Evolutionary conservation across 1,284 basidiomycete genomes (phyloP).

Genomic region (Moniliella sp.): DNA sequence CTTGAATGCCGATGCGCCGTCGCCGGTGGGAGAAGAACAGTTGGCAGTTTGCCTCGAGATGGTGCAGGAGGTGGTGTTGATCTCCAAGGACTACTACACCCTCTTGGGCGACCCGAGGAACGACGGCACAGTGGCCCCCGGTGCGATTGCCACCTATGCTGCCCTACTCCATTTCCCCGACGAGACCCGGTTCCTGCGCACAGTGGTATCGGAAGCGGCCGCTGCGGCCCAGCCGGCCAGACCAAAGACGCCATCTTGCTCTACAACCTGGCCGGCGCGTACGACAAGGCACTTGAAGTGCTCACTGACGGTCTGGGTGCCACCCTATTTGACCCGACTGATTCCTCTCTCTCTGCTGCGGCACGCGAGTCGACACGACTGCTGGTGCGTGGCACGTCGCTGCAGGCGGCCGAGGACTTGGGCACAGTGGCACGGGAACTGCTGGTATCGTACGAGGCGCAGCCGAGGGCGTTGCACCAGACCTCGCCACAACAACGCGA

Average conservation of each 20-base stretch:
- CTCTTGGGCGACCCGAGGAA: conserved; percentile 66
- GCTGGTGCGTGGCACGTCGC: too few species aligned
- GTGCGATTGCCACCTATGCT: too few species aligned
- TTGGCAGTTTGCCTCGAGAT: conserved; percentile 65
- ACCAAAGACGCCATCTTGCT: conserved; percentile 77
- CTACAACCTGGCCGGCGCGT: conserved; percentile 81
- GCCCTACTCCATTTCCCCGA: conserved; percentile 54
- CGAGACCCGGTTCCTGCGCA: conserved; percentile 53
- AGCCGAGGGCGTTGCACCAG: conserved; percentile 31
- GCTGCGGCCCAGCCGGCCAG: conserved; percentile 47
- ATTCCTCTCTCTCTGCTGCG: too few species aligned
- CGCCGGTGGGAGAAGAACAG: conserved; percentile 54
- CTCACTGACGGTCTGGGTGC: conserved; percentile 75
- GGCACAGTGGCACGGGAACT: conserved; percentile 63
- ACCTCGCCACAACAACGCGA: conserved; percentile 55
- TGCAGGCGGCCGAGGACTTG: conserved; percentile 48
- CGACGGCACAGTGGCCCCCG: conserved; percentile 52
- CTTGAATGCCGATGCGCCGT: conserved; percentile 47
- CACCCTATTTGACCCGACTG: conserved; percentile 19
- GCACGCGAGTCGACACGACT: too few species aligned
- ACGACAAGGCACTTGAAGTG: conserved; percentile 63
- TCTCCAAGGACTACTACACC: conserved; percentile 52
- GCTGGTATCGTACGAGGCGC: conserved; percentile 61
- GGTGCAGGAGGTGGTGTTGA: conserved; percentile 63
- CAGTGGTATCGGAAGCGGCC: conserved; percentile 63